Conservation (phyloP, 2,329 filamentous ascomycete species). For the Sclerotinia nivalis region DNA sequence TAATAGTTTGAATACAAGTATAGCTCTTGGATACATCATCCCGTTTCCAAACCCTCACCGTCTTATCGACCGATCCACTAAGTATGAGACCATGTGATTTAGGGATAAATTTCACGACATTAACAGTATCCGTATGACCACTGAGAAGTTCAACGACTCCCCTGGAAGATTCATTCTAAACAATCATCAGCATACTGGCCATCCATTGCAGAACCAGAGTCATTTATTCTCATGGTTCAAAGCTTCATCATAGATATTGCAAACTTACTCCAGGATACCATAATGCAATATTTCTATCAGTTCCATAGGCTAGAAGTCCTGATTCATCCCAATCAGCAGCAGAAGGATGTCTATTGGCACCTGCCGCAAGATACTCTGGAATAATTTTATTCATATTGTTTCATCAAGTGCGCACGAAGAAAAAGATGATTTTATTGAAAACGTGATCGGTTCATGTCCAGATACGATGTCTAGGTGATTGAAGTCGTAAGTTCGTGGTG, state of each 20-base stretch:
- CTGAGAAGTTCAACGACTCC: slow-evolving; percentile 69
- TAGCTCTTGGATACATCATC: slow-evolving; percentile 39
- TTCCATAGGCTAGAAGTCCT: slow-evolving; percentile 81
- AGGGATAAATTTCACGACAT: slow-evolving; percentile 76
- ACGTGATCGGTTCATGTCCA: background rate
- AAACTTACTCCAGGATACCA: slow-evolving; percentile 76
- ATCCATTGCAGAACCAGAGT: background rate
- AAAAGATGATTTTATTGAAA: background rate
- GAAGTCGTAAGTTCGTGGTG: background rate
- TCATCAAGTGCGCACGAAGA: slow-evolving; percentile 13
- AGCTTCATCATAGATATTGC: background rate
- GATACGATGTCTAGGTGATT: background rate
- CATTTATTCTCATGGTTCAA: background rate
- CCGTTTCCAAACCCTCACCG: slow-evolving; percentile 71
- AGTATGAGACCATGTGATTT: slow-evolving; percentile 61
- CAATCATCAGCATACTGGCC: background rate
- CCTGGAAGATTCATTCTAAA: slow-evolving; percentile 31
- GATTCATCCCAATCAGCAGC: slow-evolving; percentile 84
- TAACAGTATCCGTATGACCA: slow-evolving; percentile 79
- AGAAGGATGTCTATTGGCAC: slow-evolving; percentile 86
- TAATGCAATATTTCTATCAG: slow-evolving; percentile 83
- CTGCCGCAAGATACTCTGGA: slow-evolving; percentile 54
- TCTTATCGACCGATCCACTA: slow-evolving; percentile 80
- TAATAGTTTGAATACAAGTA: slow-evolving; percentile 53
- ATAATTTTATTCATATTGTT: slow-evolving; percentile 32